Conservation (phyloP, 306 rosid genomes). For the Vicia villosa region DNA sequence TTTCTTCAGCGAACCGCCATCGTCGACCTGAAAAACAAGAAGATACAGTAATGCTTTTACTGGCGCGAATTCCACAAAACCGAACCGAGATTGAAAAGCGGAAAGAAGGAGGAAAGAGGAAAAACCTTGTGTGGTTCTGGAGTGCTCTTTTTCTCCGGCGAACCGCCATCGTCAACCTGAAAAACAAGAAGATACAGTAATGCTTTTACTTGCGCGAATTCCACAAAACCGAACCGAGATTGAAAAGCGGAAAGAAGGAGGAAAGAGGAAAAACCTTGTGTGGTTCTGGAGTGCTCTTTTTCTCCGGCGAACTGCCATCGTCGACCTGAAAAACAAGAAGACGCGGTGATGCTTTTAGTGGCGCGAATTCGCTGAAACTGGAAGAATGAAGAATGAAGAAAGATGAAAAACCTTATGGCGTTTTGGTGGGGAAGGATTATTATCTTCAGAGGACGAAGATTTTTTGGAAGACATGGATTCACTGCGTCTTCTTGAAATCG, state of each 20-base stretch:
- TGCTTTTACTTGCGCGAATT: slow-evolving; percentile 24
- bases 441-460: slow-evolving; percentile 83
- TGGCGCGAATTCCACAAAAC: no score
- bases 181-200: slow-evolving; percentile 27
- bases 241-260: not conserved
- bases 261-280: slow-evolving; percentile 55
- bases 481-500: slow-evolving; percentile 96
- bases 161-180: slow-evolving; percentile 70
- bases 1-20: slow-evolving; percentile 50
- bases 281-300: slow-evolving; percentile 54
- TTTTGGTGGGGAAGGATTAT: slow-evolving; percentile 79
- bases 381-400: not conserved
- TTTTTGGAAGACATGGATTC: slow-evolving; percentile 91
- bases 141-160: slow-evolving; percentile 23
- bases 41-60: no score
- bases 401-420: slow-evolving; percentile 68
- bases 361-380: not conserved
- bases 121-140: no score
- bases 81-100: no score
- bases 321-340: slow-evolving; percentile 55
- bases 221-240: not conserved
- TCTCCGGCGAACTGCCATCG: slow-evolving; percentile 53
- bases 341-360: slow-evolving; percentile 26
- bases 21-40: slow-evolving; percentile 59
- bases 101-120: no score